A percentile compares a stretch with the other conserved stretches of the same genome.
Conservation (phyloP, 176 grass and related monocot species). For the Themeda triandra region DNA sequence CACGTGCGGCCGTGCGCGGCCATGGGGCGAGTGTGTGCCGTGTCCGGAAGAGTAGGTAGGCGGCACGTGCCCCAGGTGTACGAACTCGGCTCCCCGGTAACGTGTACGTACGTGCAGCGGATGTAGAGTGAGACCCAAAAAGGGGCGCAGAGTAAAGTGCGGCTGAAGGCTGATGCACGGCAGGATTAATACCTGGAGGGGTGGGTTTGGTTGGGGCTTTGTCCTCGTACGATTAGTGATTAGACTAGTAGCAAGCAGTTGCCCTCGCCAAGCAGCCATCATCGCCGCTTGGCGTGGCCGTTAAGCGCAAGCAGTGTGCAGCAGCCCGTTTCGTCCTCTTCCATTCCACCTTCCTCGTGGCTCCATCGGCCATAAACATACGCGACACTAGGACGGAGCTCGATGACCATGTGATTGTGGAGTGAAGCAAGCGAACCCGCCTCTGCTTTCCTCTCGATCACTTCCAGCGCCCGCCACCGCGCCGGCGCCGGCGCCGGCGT, state of each 20-base stretch:
- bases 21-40: not conserved
- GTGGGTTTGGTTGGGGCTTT: conserved; percentile 39
- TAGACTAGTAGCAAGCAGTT: not conserved
- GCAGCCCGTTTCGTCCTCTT: not conserved
- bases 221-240: conserved; percentile 1
- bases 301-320: conserved; percentile 36
- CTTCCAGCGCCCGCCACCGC: not conserved
- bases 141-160: not conserved
- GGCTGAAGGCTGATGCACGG: not conserved
- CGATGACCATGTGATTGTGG: not conserved
- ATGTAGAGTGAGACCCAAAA: conserved; percentile 1
- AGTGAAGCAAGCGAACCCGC: not conserved
- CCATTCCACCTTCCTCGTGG: conserved; percentile 1
- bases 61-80: conserved; percentile 10
- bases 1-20: too few species aligned
- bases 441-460: conserved; percentile 16
- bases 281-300: conserved; percentile 54
- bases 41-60: not conserved
- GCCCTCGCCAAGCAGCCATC: conserved; percentile 3
- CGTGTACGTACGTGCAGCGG: not conserved
- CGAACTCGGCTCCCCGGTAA: not conserved
- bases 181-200: conserved; percentile 13
- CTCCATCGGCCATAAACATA: conserved; percentile 9
- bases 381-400: not conserved
- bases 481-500: not conserved